Evolutionary conservation across 2,329 filamentous ascomycete species (phyloP).

Genomic region (Lizonia empirigonia): DNA sequence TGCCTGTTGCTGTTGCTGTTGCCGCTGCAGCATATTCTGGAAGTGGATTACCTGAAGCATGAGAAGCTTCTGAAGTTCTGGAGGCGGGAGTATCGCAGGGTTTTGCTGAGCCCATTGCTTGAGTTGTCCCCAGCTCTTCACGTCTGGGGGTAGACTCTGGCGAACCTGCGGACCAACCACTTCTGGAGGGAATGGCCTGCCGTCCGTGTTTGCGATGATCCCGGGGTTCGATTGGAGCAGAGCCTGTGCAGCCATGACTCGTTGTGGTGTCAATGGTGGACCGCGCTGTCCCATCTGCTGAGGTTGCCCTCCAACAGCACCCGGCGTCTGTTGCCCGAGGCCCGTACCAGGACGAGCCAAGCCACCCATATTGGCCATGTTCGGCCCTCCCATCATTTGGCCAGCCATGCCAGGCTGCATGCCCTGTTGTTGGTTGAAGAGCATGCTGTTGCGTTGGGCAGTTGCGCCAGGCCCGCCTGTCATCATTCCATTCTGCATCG

Average conservation of each 20-base stretch:
- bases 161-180: conserved; percentile 32
- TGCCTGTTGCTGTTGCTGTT: too few species aligned
- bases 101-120: conserved; percentile 60
- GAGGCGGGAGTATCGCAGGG: conserved; percentile 33
- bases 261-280: conserved; percentile 34
- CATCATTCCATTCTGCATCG: conserved; percentile 31
- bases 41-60: conserved; percentile 53
- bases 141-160: conserved; percentile 53
- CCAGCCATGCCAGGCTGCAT: conserved; percentile 31
- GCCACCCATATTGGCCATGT: conserved; percentile 33
- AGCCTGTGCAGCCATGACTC: conserved; percentile 32
- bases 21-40: conserved; percentile 45
- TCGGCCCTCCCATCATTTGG: conserved; percentile 37
- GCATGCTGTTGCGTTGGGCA: conserved; percentile 38
- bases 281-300: conserved; percentile 35
- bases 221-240: conserved; percentile 43
- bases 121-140: conserved; percentile 63
- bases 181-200: conserved; percentile 38
- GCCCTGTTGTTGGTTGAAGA: conserved; percentile 39
- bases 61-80: conserved; percentile 39
- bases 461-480: conserved; percentile 25
- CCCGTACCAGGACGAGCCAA: conserved; percentile 36
- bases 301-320: conserved; percentile 30
- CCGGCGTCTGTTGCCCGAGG: conserved; percentile 37
- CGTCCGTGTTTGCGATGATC: conserved; percentile 41